phyloP scores from a whole-genome alignment of 2,329 filamentous ascomycete species.

The Trichoderma oligosporum region DNA sequence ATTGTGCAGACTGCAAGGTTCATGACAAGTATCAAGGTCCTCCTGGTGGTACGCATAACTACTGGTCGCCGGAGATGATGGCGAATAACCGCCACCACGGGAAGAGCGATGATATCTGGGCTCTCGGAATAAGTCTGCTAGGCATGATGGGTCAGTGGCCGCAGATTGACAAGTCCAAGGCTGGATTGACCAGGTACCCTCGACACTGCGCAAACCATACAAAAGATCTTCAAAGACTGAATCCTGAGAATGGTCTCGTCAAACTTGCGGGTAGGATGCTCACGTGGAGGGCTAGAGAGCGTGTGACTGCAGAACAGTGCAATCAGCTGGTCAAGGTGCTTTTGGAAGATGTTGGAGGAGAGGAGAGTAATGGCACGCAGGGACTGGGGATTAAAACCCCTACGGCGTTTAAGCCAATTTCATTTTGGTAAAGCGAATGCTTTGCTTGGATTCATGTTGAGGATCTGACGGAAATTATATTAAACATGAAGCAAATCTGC shows the following conservation, averaged over 20 bases:
- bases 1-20: slow-evolving; percentile 31
- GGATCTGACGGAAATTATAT: background rate
- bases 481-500: background rate
- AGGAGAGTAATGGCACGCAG: background rate
- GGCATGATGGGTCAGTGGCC: slow-evolving; percentile 33
- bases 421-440: slow-evolving; percentile 29
- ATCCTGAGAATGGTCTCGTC: slow-evolving; percentile 27
- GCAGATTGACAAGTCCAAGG: slow-evolving; percentile 15
- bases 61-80: slow-evolving; percentile 32
- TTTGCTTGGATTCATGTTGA: background rate
- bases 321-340: slow-evolving; percentile 17
- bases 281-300: slow-evolving; percentile 20
- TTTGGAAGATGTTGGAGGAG: slow-evolving; percentile 1
- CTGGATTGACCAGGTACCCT: slow-evolving; percentile 26
- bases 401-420: slow-evolving; percentile 25
- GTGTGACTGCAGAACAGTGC: slow-evolving; percentile 26
- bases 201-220: slow-evolving; percentile 27
- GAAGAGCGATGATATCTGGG: slow-evolving; percentile 34
- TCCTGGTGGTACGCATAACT: slow-evolving; percentile 28
- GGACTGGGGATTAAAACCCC: slow-evolving; percentile 26
- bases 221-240: slow-evolving; percentile 24
- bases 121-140: slow-evolving; percentile 31
- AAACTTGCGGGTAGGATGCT: slow-evolving; percentile 26
- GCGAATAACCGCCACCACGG: slow-evolving; percentile 23
- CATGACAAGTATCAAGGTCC: slow-evolving; percentile 12